Conservation (phyloP, 768 basidiomycete genomes). For the Kwoniella europaea region DNA sequence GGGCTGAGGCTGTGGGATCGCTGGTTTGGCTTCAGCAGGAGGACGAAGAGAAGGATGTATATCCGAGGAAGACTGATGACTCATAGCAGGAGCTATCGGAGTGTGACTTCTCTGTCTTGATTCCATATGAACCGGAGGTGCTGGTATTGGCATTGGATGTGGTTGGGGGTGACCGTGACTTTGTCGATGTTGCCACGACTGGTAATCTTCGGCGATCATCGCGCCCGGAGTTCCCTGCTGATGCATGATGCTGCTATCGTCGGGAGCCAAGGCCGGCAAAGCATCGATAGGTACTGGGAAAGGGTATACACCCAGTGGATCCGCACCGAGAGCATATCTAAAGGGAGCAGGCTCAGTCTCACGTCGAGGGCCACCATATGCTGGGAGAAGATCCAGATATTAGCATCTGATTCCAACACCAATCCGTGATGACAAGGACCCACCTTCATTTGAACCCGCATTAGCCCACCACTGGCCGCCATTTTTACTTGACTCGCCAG, state of each 20-base stretch:
- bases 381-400: too few species aligned
- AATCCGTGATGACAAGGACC: too few species aligned
- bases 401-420: too few species aligned
- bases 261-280: slow-evolving; percentile 31
- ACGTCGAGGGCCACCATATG: slow-evolving; percentile 10
- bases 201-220: slow-evolving; percentile 19
- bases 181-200: slow-evolving; percentile 19
- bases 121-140: background rate
- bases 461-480: background rate
- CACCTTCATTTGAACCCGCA: background rate
- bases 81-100: background rate
- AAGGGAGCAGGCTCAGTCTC: slow-evolving; percentile 12
- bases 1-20: background rate
- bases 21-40: background rate
- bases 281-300: slow-evolving; percentile 44
- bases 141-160: background rate
- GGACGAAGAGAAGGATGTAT: background rate
- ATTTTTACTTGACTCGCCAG: slow-evolving; percentile 9
- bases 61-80: slow-evolving; percentile 1
- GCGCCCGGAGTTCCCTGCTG: slow-evolving; percentile 18
- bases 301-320: slow-evolving; percentile 33
- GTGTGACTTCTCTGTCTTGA: background rate
- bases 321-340: slow-evolving; percentile 1
- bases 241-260: slow-evolving; percentile 11
- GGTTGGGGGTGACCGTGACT: background rate